Percentiles rank a stretch among this genome's conserved stretches.
Evolutionary conservation across 176 grass and related monocot species (phyloP).

Genomic region (Phragmites australis): DNA sequence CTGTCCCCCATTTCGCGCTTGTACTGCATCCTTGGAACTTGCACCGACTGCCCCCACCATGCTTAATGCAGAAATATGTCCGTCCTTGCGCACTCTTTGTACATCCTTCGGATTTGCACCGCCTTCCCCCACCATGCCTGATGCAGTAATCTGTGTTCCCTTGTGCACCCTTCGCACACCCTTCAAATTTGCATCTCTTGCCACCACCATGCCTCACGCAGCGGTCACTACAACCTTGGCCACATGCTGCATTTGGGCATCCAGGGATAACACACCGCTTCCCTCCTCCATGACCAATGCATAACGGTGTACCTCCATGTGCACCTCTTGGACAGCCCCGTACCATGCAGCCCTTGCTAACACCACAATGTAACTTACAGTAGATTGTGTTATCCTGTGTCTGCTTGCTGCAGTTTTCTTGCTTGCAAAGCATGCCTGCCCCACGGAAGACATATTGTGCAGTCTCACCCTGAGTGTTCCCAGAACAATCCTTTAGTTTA

Average conservation of each 20-base stretch:
- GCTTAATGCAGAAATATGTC: constrained; percentile 49
- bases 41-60: constrained; percentile 54
- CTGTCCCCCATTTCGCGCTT: constrained; percentile 46
- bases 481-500: constrained; percentile 42
- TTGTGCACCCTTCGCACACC: constrained; percentile 52
- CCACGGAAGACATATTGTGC: constrained; percentile 20
- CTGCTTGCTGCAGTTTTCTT: constrained; percentile 43
- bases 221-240: constrained; percentile 37
- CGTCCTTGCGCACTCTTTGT: constrained; percentile 55
- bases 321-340: constrained; percentile 43
- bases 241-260: constrained; percentile 59
- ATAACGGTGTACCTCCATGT: constrained; percentile 56
- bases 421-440: constrained; percentile 29
- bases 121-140: constrained; percentile 52
- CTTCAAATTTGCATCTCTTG: constrained; percentile 51
- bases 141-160: constrained; percentile 56
- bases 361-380: constrained; percentile 49
- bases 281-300: constrained; percentile 58
- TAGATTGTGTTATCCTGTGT: constrained; percentile 33
- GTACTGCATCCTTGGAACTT: constrained; percentile 42
- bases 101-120: constrained; percentile 54
- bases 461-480: constrained; percentile 11
- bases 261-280: constrained; percentile 45
- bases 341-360: constrained; percentile 44
- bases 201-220: constrained; percentile 57